Evolutionary conservation across 208 protist species (phyloP), one percentile per base, ranked within the genome.

Genomic region (Naegleria lovaniensis): DNA sequence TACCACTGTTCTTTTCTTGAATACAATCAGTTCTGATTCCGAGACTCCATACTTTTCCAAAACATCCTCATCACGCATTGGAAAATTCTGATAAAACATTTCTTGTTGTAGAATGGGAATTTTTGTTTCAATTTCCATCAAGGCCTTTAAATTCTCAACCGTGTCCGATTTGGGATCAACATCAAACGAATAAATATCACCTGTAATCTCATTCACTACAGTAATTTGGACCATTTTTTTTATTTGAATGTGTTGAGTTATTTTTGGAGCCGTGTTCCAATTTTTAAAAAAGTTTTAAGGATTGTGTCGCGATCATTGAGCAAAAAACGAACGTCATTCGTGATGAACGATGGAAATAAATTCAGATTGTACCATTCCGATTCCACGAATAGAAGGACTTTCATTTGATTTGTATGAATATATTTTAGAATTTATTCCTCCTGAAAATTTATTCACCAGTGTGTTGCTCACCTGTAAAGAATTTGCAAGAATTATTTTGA

Each of bases 91-190:
- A 88, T 58, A 88, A 13, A 39, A 39, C 15, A 88, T n/a, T 48
- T 88, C 41, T 38, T 88, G 43, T 58, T 88, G 39, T 38, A 29
- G 15, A 40, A 88, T 36, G 19, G 16, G 16, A 4, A 88, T 59
- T 88, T 88, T 48, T 9, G n/a, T 38, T 19, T 88, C 41, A 51
- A 88, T 39, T 36, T 88, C 85, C 5, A 55, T 38, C 13, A 88
- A 38, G 13, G 85, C 85, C 55, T 88, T 88, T 13, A 88, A 39
- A 58, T 88, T 88, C n/a, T 88, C 85, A 58, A 88, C n/a, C 19
- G 19, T 88, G 7, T 88, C 85, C 16, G 55, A 67, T 29, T 51
- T 38, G 3, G 39, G 43, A 19, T 88, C 85, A 4, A 88, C n/a
- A 16, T 48, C 41, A 88, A 39, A 59, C 51, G 5, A 19, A 58